A percentile compares a stretch with the other conserved stretches of the same genome.
These are phyloP conservation scores for Phytophthora brassicae DNA, from an alignment of 352 stramenopile species.

Conservation along the genomic window DNA sequence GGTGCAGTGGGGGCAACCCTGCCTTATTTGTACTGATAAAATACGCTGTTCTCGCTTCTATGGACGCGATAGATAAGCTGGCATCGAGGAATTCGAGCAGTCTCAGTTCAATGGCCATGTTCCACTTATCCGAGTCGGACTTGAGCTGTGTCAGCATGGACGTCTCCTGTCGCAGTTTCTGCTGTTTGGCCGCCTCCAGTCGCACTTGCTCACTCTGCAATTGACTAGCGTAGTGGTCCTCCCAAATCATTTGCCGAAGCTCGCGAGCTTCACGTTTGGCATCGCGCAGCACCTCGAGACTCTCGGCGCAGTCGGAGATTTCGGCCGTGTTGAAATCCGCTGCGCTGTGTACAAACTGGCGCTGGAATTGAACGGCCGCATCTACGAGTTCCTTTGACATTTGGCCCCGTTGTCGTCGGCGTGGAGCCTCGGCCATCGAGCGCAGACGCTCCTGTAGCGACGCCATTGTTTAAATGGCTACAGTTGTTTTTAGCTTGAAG, in stretches of 20 bases:
- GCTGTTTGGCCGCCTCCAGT: conserved; percentile 22
- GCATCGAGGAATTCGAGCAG: conserved; percentile 42
- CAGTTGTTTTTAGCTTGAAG: conserved; percentile 10
- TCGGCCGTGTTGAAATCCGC: conserved; percentile 40
- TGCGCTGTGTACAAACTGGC: conserved; percentile 39
- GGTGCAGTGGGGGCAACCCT: conserved; percentile 59
- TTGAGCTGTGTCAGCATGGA: conserved; percentile 54
- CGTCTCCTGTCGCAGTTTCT: conserved; percentile 56
- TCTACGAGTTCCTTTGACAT: conserved; percentile 44
- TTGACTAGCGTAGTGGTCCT: conserved; percentile 49
- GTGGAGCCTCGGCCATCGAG: conserved; percentile 44
- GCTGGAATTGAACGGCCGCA: conserved; percentile 44
- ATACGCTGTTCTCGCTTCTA: conserved; percentile 28
- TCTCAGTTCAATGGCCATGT: conserved; percentile 66
- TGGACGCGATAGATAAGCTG: conserved; percentile 31
- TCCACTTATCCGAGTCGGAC: conserved; percentile 64
- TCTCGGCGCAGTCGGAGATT: conserved; percentile 59
- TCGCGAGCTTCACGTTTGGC: conserved; percentile 57
- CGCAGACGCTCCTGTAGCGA: conserved; percentile 47
- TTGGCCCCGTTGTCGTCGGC: conserved; percentile 50
- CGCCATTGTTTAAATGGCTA: conserved; percentile 21
- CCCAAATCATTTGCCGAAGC: conserved; percentile 64
- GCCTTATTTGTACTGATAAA: conserved; percentile 46
- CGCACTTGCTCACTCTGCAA: conserved; percentile 30
- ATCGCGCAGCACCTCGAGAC: conserved; percentile 40